Evolutionary conservation across 2,329 filamentous ascomycete genomes (phyloP).

Genomic region (Gaeumannomyces tritici): DNA sequence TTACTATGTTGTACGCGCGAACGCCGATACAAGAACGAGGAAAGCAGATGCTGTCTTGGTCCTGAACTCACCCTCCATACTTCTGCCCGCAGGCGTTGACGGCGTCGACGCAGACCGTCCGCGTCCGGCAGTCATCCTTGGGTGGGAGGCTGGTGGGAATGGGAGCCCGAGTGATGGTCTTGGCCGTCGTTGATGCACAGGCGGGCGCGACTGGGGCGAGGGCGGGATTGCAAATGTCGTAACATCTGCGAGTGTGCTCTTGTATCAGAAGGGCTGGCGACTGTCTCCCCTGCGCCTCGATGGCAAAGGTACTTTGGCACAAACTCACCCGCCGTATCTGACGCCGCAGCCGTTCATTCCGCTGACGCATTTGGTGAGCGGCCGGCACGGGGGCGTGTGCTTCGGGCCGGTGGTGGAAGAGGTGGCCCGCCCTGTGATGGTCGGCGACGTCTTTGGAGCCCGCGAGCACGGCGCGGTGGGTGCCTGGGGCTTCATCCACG

Average conservation of each 20-base stretch:
- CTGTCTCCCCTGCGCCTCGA: too few relatives aligned
- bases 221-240: constrained; percentile 2
- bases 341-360: neutral
- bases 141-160: neutral
- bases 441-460: neutral
- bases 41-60: neutral
- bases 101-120: neutral
- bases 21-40: neutral
- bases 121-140: neutral
- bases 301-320: neutral
- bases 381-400: neutral
- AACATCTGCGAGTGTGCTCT: neutral
- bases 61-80: neutral
- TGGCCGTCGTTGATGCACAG: neutral
- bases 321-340: neutral
- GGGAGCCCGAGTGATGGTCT: neutral
- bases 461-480: neutral
- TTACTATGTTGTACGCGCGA: neutral
- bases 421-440: neutral
- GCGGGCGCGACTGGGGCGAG: neutral
- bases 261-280: neutral
- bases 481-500: neutral
- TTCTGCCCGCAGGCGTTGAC: constrained; percentile 2
- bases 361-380: neutral
- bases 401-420: neutral